These are phyloP conservation scores for Emergomyces orientalis DNA, from an alignment of 2,329 filamentous ascomycete genomes.

Conservation along the genomic window DNA sequence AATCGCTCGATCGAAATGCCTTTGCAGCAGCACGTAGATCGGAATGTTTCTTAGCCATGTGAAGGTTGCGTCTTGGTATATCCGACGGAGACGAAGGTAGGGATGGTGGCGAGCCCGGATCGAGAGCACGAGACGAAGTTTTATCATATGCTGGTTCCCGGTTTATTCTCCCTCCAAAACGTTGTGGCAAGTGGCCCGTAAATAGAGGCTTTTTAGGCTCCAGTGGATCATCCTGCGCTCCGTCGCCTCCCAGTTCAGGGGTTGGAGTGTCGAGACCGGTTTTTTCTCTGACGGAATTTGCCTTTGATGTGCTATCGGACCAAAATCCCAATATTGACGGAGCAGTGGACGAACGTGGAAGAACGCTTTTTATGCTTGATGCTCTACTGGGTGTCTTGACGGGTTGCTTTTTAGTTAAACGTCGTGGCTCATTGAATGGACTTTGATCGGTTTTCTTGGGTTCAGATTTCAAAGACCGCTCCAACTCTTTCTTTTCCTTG, in stretches of 20 bases:
- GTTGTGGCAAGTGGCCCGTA: conserved; percentile 9
- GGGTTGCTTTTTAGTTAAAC: conserved; percentile 15
- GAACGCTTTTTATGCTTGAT: conserved; percentile 13
- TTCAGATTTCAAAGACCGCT: conserved; percentile 13
- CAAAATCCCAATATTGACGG: conserved; percentile 14
- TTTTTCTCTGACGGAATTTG: conserved; percentile 12
- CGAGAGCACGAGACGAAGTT: conserved; percentile 2
- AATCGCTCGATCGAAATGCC: neutral
- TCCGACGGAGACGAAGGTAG: neutral
- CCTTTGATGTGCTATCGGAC: conserved; percentile 13
- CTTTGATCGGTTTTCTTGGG: conserved; percentile 5
- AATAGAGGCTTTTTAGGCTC: conserved; percentile 8
- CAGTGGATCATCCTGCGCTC: neutral
- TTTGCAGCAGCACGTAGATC: conserved; percentile 15
- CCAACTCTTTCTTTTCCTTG: conserved; percentile 15
- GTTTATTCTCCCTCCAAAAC: conserved; percentile 2
- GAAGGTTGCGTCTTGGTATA: conserved; percentile 11
- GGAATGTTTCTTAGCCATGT: conserved; percentile 13
- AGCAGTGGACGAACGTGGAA: conserved; percentile 12
- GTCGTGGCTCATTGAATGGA: conserved; percentile 11
- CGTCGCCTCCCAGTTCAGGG: neutral
- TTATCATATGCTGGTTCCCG: conserved; percentile 10
- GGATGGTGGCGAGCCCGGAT: neutral
- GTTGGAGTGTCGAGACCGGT: neutral
- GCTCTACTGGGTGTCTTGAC: conserved; percentile 13